Base-by-base conservation (phyloP, 164 flowering plant species). In the Macadamia tetraphylla region DNA sequence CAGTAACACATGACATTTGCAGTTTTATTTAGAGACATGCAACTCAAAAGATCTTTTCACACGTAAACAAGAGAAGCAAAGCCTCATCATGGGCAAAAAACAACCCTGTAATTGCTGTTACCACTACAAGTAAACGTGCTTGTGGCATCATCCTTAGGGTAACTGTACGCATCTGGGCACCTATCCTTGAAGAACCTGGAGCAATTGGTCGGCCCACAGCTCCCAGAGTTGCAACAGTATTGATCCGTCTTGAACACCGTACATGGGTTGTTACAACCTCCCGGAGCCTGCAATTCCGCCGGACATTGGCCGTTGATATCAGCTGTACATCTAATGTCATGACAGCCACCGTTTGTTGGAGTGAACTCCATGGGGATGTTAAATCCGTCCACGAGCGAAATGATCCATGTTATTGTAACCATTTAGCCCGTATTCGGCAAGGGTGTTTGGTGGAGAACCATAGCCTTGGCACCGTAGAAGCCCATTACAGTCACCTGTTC, bases 281-380 rank as follows among this genome's bases (percentile, higher is more conserved):
- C 23, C 23, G 23, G 23, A 23, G 23, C 23, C 23, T 0, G 23
- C 23, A 23, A 23, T 23, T 23, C 23, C 23, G 23, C 23, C 23
- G 23, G 23, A 23, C 23, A 23, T 23, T 23, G 23, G 23, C 23
- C 23, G 23, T 23, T 23, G 23, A 23, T 23, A 23, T 23, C 23
- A 23, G 23, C 23, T 23, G 23, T 23, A 23, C 23, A 23, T 23
- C 23, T 43, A 40, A 43, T 40, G 1, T 69, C 57, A 0, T 61
- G 53, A 65, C 77, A 71, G 1, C 59, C 57, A 2, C 43, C 56
- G 14, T 65, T 40, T 15, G 58, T 69, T 6, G 79, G 23, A 23
- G 9, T 69, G 23, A 23, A 23, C 23, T 23, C 73, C 71, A 76
- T 62, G 14, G 79, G 79, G 18, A 76, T 29, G 55, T 76, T 76